A percentile compares a stretch with the other conserved stretches of the same genome.
phyloP scores from a whole-genome alignment of 768 basidiomycete genomes.

The Tricholoma matsutake region DNA sequence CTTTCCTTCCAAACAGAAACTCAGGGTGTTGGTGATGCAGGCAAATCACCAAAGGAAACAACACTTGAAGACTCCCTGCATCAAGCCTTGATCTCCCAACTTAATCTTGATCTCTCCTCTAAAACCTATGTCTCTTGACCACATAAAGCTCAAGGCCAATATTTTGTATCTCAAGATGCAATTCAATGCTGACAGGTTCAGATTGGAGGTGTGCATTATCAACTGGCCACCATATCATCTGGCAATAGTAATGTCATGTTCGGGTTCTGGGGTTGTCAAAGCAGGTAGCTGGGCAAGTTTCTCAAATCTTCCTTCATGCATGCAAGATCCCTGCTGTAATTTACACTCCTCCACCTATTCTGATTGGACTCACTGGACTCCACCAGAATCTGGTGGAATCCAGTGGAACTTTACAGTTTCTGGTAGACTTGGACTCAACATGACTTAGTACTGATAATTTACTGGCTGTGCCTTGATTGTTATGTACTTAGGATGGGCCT shows the following conservation, averaged over 20 bases:
- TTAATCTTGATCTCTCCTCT: neutral
- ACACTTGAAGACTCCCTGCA: neutral
- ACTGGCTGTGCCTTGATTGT: no score
- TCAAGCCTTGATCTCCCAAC: neutral
- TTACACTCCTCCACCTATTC: no score
- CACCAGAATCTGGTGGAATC: no score
- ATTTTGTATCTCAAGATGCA: neutral
- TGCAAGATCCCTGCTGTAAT: no score
- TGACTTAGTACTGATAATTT: no score
- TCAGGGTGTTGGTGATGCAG: neutral
- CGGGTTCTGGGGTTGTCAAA: neutral
- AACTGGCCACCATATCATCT: neutral
- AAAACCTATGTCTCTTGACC: neutral
- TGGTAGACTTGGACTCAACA: no score
- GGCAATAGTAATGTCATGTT: neutral
- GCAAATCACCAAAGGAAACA: neutral
- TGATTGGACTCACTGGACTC: no score
- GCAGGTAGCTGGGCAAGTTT: neutral
- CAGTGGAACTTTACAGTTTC: no score
- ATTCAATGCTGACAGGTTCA: neutral
- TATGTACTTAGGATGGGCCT: no score
- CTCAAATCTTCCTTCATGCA: neutral
- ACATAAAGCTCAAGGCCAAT: neutral
- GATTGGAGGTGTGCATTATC: neutral
- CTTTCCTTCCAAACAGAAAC: neutral